Evolutionary conservation across 176 grass and related monocot species (phyloP), one percentile per base, ranked within the genome.

Genomic region (Otatea glauca): DNA sequence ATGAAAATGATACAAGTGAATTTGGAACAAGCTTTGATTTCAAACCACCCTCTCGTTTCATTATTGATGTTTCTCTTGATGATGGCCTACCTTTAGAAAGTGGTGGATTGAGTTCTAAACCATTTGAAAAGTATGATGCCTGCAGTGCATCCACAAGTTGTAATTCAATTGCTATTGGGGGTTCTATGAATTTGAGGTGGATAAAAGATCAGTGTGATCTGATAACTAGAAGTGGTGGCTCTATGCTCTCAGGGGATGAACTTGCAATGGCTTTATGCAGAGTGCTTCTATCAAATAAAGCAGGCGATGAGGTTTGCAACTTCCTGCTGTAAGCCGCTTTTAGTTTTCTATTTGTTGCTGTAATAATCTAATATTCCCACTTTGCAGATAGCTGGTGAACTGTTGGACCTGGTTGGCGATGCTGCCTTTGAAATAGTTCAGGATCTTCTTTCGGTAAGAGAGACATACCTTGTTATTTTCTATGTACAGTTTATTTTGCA

Each of bases 191-290:
- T 90, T 89, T 98, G 82, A 90, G 89, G 84, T 95, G 92, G 96
- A 80, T 98, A 70, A 93, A 95, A 77, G 96, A 93, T 74, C 89
- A 90, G 51, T 98, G 93, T 37, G 76, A 90, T 82, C 64, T 88
- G 51, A 98, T 98, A 81, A 87, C 91, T 59, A 87, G 61, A 72
- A 75, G 81, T 77, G 87, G 85, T 77, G 89, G 83, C 53, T 98
- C 93, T 25, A 83, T 91, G 38, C 81, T 98, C 62, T 93, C 91
- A 47, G 96, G 96, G 65, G 93, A 98, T 72, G 96, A 98, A 81
- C 96, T 98, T 84, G 91, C 91, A 77, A 87, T 93, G 96, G 88
- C 96, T 34, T 83, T 98, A 75, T 98, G 90, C 50, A 91, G 96
- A 71, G 96, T 98, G 74, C 91, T 98, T 15, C 25, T 91, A 76